Base-by-base conservation (phyloP, 1,284 basidiomycete genomes). In the Apiotrichum gamsii region DNA sequence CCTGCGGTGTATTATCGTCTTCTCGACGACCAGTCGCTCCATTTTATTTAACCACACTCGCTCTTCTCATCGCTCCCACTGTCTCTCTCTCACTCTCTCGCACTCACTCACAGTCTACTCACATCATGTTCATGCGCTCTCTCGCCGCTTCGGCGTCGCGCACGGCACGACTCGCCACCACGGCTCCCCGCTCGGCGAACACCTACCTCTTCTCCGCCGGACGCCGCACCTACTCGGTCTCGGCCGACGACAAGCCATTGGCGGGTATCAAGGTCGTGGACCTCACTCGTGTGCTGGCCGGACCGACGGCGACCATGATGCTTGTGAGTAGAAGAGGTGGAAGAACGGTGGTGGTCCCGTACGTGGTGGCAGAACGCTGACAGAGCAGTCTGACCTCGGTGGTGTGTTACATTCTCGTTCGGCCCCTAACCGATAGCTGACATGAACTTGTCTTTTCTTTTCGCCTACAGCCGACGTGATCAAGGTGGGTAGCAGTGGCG, bases 301-400 rank as follows among this genome's bases (percentile, higher is more conserved):
- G 90, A 0, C 90, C 90, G 13, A 87, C 85, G 6, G 81, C 83
- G 23, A 90, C 91, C 3, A 90, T 94, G 89, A 77, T 91, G 50
- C 77, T 93, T 16, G 89, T 25, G 88, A 91, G 73, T 75, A 89
- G 19, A 14, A 14, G 39, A 36, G 13, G 23, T 19, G 16, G 23
- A 5, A n/a, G 2, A 25, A 8, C 8, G n/a, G 28, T n/a, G n/a
- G n/a, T n/a, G n/a, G n/a, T n/a, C n/a, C n/a, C n/a, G n/a, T n/a
- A n/a, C n/a, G n/a, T n/a, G n/a, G n/a, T n/a, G n/a, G n/a, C n/a
- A n/a, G n/a, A n/a, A n/a, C n/a, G 54, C 53, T 42, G 20, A 52
- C 48, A 32, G 29, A 3, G 23, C 44, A 65, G 57, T 52, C 56
- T 47, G 60, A 65, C 39, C 48, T 63, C 16, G 59, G 58, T 38